Percentiles rank a stretch among this genome's conserved stretches.
These are phyloP conservation scores for Prunus dulcis DNA, from an alignment of 306 rosid species.

Conservation along the genomic window DNA sequence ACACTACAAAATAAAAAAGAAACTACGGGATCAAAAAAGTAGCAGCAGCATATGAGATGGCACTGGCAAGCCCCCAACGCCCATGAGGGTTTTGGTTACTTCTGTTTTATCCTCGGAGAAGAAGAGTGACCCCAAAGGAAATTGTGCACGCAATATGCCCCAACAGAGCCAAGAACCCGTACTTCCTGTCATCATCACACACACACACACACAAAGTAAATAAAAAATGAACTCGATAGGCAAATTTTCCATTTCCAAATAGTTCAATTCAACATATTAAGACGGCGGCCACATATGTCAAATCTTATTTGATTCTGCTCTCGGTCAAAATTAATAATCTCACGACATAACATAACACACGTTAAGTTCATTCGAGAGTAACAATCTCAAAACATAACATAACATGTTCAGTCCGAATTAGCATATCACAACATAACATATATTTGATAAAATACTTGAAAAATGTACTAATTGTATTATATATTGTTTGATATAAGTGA, in stretches of 20 bases:
- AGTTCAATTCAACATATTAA: too few relatives aligned
- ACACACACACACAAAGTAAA: constrained; percentile 4
- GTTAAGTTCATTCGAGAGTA: too few relatives aligned
- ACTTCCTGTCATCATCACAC: constrained; percentile 31
- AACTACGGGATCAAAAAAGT: background rate
- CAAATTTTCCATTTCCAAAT: background rate
- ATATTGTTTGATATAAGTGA: too few relatives aligned
- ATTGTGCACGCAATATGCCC: constrained; percentile 57
- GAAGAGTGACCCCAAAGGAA: constrained; percentile 57
- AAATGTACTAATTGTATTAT: too few relatives aligned
- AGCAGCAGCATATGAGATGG: background rate
- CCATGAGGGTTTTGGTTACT: background rate
- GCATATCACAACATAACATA: too few relatives aligned
- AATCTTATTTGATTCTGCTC: background rate
- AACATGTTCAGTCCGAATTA: too few relatives aligned
- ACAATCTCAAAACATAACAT: too few relatives aligned
- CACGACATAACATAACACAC: background rate
- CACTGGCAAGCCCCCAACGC: background rate
- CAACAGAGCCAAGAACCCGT: constrained; percentile 40
- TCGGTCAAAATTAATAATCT: background rate
- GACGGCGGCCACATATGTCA: too few relatives aligned
- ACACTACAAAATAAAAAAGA: background rate
- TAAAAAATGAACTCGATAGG: background rate
- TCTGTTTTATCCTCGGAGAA: constrained; percentile 29
- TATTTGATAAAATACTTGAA: too few relatives aligned